Percentiles rank a stretch among this genome's conserved stretches.
Evolutionary conservation across 2,329 filamentous ascomycete species (phyloP).

Genomic region (Alternaria gaisen): DNA sequence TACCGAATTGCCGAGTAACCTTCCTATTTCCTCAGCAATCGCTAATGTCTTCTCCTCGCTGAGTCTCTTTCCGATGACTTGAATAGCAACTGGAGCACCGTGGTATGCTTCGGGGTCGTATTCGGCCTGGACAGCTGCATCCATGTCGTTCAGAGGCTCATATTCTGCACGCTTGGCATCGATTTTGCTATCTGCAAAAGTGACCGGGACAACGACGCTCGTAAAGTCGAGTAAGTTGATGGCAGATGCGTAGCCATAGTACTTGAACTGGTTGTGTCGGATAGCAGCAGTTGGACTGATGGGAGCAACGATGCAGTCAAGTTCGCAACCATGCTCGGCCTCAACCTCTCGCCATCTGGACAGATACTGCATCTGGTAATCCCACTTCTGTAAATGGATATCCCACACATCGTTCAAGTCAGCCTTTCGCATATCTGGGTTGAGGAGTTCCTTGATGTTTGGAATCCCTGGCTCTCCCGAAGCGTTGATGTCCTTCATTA

Average conservation of each 20-base stretch:
- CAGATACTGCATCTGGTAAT: slow-evolving; percentile 15
- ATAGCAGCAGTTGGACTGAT: slow-evolving; percentile 32
- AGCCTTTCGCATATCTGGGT: slow-evolving; percentile 10
- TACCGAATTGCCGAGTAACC: slow-evolving; percentile 5
- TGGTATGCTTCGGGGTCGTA: slow-evolving; percentile 19
- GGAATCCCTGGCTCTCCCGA: slow-evolving; percentile 17
- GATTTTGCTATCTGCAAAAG: slow-evolving; percentile 24
- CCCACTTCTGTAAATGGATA: slow-evolving; percentile 17
- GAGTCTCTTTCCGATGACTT: slow-evolving; percentile 14
- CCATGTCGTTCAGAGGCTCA: slow-evolving; percentile 27
- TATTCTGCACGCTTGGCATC: slow-evolving; percentile 21
- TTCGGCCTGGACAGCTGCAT: slow-evolving; percentile 14
- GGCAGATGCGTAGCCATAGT: slow-evolving; percentile 17
- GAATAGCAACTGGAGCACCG: slow-evolving; percentile 20
- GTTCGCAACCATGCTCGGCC: slow-evolving; percentile 2
- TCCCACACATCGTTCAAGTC: slow-evolving; percentile 17
- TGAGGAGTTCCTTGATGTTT: slow-evolving; percentile 19
- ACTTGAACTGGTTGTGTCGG: slow-evolving; percentile 18
- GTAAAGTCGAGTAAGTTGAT: slow-evolving; percentile 22
- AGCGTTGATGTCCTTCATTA: slow-evolving; percentile 59
- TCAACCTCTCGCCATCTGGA: slow-evolving; percentile 4
- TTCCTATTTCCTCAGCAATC: slow-evolving; percentile 14
- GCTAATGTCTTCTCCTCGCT: slow-evolving; percentile 21
- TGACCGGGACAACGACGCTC: slow-evolving; percentile 32
- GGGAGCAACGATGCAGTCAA: slow-evolving; percentile 19